phyloP scores from a whole-genome alignment of 2,329 filamentous ascomycete genomes.

The Claviceps arundinis region DNA sequence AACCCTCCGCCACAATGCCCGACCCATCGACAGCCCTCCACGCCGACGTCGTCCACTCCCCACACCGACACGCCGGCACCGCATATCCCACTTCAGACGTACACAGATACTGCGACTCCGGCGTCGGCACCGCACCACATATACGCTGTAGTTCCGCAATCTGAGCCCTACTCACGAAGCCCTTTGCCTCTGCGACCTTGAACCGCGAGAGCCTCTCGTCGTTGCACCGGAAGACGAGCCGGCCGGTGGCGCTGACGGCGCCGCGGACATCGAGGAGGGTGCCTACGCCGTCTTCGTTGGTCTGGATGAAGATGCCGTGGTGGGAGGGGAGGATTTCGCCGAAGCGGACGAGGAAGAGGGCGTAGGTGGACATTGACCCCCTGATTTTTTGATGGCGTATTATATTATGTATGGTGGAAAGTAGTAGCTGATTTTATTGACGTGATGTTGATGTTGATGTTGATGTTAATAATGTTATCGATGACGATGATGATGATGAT shows the following conservation, averaged over 20 bases:
- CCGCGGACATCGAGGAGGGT: constrained; percentile 4
- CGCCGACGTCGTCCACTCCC: constrained; percentile 1
- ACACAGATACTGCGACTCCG: constrained; percentile 1
- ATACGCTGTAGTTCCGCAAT: constrained; percentile 1
- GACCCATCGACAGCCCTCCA: constrained; percentile 1
- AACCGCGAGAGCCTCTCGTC: constrained; percentile 2
- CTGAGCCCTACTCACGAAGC: neutral
- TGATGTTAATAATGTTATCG: too few species aligned
- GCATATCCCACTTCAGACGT: neutral
- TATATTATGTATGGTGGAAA: too few species aligned
- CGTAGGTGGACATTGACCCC: neutral
- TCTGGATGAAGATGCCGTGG: constrained; percentile 4
- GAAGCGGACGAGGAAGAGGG: constrained; percentile 2
- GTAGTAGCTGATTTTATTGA: neutral
- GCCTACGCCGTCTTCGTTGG: constrained; percentile 2
- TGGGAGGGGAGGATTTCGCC: neutral
- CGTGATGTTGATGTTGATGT: neutral
- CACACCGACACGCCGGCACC: constrained; percentile 3
- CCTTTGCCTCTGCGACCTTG: neutral
- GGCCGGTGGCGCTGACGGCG: constrained; percentile 3
- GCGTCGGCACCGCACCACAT: neutral
- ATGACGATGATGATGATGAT: too few species aligned
- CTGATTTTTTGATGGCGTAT: neutral
- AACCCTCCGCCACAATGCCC: constrained; percentile 12
- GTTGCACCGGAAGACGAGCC: constrained; percentile 1